Evolutionary conservation across 2,329 filamentous ascomycete species (phyloP).

Genomic region (Lecanosticta acicola): DNA sequence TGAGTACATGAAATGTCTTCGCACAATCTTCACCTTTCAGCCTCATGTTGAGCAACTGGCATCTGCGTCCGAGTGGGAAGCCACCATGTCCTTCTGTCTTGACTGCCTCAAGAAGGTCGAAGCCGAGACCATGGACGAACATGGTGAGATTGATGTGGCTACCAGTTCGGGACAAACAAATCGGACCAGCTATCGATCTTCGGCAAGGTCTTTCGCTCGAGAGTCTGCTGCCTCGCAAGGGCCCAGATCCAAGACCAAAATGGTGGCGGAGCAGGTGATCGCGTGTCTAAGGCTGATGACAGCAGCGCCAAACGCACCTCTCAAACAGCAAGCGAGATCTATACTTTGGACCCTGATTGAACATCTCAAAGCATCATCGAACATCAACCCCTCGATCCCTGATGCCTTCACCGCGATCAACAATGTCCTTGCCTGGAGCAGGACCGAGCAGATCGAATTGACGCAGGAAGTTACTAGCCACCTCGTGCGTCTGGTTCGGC

Average conservation of each 20-base stretch:
- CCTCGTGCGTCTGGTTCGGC: conserved; percentile 64
- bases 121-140: conserved; percentile 20
- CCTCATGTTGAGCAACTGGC: conserved; percentile 62
- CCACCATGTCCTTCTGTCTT: conserved; percentile 65
- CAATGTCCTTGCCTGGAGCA: conserved; percentile 57
- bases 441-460: conserved; percentile 63
- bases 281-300: conserved; percentile 26
- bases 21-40: conserved; percentile 62
- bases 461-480: conserved; percentile 55
- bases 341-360: conserved; percentile 28
- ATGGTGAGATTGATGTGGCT: conserved; percentile 2
- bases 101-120: conserved; percentile 46
- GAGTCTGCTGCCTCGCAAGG: conserved; percentile 25
- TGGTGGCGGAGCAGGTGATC: conserved; percentile 30
- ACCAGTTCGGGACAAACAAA: conserved; percentile 12
- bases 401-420: conserved; percentile 73
- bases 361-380: conserved; percentile 48
- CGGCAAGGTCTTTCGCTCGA: conserved; percentile 18
- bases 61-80: conserved; percentile 53
- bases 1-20: conserved; percentile 73
- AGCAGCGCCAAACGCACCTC: conserved; percentile 27
- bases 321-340: conserved; percentile 15
- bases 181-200: conserved; percentile 22
- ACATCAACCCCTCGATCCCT: conserved; percentile 51
- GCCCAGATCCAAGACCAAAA: conserved; percentile 13